A percentile compares a stretch with the other conserved stretches of the same genome.
These are phyloP conservation scores for Colletotrichum tofieldiae DNA, from an alignment of 2,329 filamentous ascomycete genomes.

Conservation along the genomic window DNA sequence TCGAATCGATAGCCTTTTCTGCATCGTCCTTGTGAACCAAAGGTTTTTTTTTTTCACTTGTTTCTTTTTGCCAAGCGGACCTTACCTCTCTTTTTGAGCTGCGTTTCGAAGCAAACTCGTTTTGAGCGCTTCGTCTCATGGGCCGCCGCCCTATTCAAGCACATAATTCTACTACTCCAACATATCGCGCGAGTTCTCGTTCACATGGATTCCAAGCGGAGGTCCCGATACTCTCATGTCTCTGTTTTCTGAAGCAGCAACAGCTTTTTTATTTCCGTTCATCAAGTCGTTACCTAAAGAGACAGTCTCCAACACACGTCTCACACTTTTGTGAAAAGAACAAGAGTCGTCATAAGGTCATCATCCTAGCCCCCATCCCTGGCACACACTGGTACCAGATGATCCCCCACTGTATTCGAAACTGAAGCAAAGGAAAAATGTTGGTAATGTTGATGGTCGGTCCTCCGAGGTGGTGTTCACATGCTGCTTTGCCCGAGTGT, in stretches of 20 bases:
- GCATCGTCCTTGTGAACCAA: not conserved
- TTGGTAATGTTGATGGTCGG: conserved; percentile 34
- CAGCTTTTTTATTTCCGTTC: conserved; percentile 58
- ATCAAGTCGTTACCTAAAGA: conserved; percentile 59
- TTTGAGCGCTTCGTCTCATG: too few relatives aligned
- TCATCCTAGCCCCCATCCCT: conserved; percentile 49
- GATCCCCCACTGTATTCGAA: conserved; percentile 36
- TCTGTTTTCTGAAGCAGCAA: conserved; percentile 41
- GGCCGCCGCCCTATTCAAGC: not conserved
- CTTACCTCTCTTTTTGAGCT: not conserved
- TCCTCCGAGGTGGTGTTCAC: conserved; percentile 21
- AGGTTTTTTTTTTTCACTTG: too few relatives aligned
- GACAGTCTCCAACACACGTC: conserved; percentile 56
- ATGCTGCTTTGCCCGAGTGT: conserved; percentile 31
- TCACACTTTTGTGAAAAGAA: conserved; percentile 55
- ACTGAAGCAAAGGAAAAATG: conserved; percentile 37
- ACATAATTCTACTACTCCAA: not conserved
- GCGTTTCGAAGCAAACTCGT: not conserved
- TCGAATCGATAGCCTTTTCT: not conserved
- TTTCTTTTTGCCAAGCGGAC: not conserved
- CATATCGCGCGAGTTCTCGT: not conserved
- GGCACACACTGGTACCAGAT: conserved; percentile 30
- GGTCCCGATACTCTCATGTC: too few relatives aligned
- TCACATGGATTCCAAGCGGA: not conserved
- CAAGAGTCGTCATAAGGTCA: conserved; percentile 50